A percentile compares a stretch with the other conserved stretches of the same genome.
phyloP scores from a whole-genome alignment of 2,329 filamentous ascomycete genomes.

The Ascochyta viciae-villosae region DNA sequence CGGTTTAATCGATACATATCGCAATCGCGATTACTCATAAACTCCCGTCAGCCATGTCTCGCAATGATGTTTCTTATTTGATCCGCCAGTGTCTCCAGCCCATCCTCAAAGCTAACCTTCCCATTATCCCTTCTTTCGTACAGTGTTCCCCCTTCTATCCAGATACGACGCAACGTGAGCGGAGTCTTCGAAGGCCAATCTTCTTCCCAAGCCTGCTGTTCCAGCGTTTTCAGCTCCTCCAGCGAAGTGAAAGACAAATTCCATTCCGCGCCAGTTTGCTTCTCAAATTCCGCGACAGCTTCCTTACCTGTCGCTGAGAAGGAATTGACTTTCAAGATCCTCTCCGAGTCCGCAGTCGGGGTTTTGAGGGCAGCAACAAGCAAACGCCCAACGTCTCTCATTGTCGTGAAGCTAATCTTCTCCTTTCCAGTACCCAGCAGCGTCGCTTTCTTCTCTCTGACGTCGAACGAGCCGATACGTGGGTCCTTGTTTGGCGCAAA shows the following conservation, averaged over 20 bases:
- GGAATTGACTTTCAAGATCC: constrained; percentile 72
- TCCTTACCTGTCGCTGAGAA: constrained; percentile 70
- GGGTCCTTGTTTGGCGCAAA: constrained; percentile 53
- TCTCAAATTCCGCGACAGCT: constrained; percentile 72
- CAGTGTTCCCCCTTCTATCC: constrained; percentile 74
- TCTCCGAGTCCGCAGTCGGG: constrained; percentile 56
- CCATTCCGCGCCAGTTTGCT: constrained; percentile 68
- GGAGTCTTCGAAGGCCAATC: constrained; percentile 60
- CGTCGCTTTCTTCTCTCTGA: constrained; percentile 62
- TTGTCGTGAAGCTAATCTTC: constrained; percentile 71
- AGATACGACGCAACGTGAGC: constrained; percentile 72
- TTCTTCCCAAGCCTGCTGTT: constrained; percentile 66
- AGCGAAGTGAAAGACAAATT: constrained; percentile 61
- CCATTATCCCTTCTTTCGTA: constrained; percentile 74
- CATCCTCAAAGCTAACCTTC: constrained; percentile 55
- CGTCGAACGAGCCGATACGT: constrained; percentile 65
- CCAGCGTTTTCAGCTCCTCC: constrained; percentile 61
- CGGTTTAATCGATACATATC: neutral
- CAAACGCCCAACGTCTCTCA: constrained; percentile 73
- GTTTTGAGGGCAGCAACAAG: constrained; percentile 68
- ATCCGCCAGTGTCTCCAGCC: constrained; percentile 60
- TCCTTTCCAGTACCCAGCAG: constrained; percentile 69
- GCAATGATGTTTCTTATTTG: constrained; percentile 48
- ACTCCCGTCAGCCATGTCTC: constrained; percentile 4
- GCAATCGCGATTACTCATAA: neutral